Evolutionary conservation across 2,329 filamentous ascomycete genomes (phyloP), one percentile per base, ranked within the genome.

Genomic region (Diplodia scrobiculata): DNA sequence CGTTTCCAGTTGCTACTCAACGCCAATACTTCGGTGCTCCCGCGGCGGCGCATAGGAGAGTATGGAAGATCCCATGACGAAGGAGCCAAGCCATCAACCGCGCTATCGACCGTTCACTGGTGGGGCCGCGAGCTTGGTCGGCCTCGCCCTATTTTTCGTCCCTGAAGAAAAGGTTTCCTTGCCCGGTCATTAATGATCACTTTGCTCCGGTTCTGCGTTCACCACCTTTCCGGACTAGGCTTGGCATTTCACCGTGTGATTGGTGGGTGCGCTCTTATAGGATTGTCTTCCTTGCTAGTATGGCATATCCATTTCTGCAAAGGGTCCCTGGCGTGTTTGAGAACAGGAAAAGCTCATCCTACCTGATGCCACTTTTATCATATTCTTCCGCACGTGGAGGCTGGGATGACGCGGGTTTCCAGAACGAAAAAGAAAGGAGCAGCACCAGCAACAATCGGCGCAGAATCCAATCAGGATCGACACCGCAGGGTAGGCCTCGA

Each of bases 31-130:
- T 27, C 50, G 50, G 50, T 52, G 50, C 50, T 52, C 50, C 50
- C 50, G 25, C 50, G 50, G 50, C 47, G 47, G 19, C 47, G 47
- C 19, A 27, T 21, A 27, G 19, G 47, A 21, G 50, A 52, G 21
- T 27, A 17, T 51, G 19, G 27, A 25, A 7, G 48, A 27, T 41
- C 36, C 36, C 36, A 45, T 45, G 38, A 19, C 38, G 38, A 45
- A 45, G 38, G 38, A 45, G 38, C 17, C 38, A 45, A 45, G 14
- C n/a, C 17, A n/a, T 45, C 21, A 27, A 32, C 14, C 25, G 50
- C 11, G 32, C 50, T 52, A 52, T 52, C 14, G 50, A 29, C 50
- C 50, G 50, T 52, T 52, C 25, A 32, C 50, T 17, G 50, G 50
- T 25, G 25, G 14, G 50, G 25, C 21, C 14, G 50, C 14, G 25